A percentile compares a stretch with the other conserved stretches of the same genome.
These are phyloP conservation scores for Cercospora sp. DNA, from an alignment of 2,329 filamentous ascomycete species.

Conservation along the genomic window DNA sequence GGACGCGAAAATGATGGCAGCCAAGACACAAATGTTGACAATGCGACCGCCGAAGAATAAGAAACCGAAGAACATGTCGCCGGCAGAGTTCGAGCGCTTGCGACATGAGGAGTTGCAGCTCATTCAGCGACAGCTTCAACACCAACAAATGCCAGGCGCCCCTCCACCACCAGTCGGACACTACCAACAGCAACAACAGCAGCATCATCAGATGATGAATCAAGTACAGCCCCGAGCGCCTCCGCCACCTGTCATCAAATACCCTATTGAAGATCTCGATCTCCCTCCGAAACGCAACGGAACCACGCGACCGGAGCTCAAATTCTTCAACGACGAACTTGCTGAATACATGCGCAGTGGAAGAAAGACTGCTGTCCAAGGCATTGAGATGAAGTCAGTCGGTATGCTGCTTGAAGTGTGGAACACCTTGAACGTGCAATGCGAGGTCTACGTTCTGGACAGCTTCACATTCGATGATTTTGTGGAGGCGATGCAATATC, in stretches of 20 bases:
- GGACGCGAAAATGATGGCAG: slow-evolving; percentile 62
- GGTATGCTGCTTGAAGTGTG: slow-evolving; percentile 85
- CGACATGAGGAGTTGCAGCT: slow-evolving; percentile 26
- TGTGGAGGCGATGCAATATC: slow-evolving; percentile 77
- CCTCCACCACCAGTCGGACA: slow-evolving; percentile 20
- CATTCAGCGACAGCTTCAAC: slow-evolving; percentile 25
- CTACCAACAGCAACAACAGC: slow-evolving; percentile 36
- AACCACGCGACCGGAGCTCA: slow-evolving; percentile 69
- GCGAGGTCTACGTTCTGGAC: slow-evolving; percentile 88
- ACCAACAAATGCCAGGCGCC: slow-evolving; percentile 41
- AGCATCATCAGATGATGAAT: slow-evolving; percentile 21
- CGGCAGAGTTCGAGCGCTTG: slow-evolving; percentile 28
- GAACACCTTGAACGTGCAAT: slow-evolving; percentile 98
- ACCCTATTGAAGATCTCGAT: slow-evolving; percentile 92
- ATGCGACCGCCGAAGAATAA: slow-evolving; percentile 30
- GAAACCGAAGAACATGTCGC: slow-evolving; percentile 28
- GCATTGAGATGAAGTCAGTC: slow-evolving; percentile 81
- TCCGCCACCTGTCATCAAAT: slow-evolving; percentile 78
- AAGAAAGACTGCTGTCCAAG: slow-evolving; percentile 47
- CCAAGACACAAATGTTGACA: slow-evolving; percentile 33
- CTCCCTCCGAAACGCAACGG: slow-evolving; percentile 67
- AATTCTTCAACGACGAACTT: slow-evolving; percentile 66
- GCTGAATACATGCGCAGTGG: slow-evolving; percentile 37
- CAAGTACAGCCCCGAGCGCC: slow-evolving; percentile 48
- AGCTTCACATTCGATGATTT: slow-evolving; percentile 99